phyloP scores from a whole-genome alignment of 2,329 filamentous ascomycete species.

The Leptographium radiaticola region DNA sequence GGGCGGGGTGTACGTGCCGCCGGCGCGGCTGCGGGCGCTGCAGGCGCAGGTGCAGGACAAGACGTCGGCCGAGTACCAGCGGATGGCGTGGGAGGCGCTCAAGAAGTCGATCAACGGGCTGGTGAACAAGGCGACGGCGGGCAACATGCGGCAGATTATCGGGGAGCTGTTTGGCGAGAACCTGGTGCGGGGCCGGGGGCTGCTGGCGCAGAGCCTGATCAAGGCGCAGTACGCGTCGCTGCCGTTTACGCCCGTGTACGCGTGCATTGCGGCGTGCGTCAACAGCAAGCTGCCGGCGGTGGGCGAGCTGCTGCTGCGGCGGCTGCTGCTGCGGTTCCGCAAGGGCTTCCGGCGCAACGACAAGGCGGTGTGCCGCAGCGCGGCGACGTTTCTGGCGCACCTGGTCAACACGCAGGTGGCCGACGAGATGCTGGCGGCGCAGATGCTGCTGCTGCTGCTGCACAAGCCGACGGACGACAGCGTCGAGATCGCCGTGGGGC shows the following conservation, averaged over 20 bases:
- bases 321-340: conserved; percentile 81
- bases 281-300: conserved; percentile 96
- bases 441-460: conserved; percentile 82
- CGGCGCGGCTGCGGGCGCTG: conserved; percentile 75
- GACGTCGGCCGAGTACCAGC: conserved; percentile 90
- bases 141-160: conserved; percentile 95
- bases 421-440: conserved; percentile 83
- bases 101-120: conserved; percentile 98
- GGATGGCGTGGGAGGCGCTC: conserved; percentile 96
- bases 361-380: conserved; percentile 87
- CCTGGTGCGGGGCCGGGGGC: conserved; percentile 72
- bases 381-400: conserved; percentile 89
- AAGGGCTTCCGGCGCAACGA: conserved; percentile 95
- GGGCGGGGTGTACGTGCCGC: conserved; percentile 92
- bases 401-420: conserved; percentile 93
- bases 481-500: conserved; percentile 89
- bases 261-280: conserved; percentile 88
- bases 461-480: conserved; percentile 95
- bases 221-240: conserved; percentile 94
- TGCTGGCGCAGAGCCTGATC: conserved; percentile 96
- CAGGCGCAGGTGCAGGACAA: conserved; percentile 97
- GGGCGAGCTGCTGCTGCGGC: conserved; percentile 75
- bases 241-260: conserved; percentile 93
- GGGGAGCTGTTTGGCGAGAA: conserved; percentile 95
- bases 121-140: conserved; percentile 98